Conservation (phyloP, 306 rosid species). For the Quercus robur region DNA sequence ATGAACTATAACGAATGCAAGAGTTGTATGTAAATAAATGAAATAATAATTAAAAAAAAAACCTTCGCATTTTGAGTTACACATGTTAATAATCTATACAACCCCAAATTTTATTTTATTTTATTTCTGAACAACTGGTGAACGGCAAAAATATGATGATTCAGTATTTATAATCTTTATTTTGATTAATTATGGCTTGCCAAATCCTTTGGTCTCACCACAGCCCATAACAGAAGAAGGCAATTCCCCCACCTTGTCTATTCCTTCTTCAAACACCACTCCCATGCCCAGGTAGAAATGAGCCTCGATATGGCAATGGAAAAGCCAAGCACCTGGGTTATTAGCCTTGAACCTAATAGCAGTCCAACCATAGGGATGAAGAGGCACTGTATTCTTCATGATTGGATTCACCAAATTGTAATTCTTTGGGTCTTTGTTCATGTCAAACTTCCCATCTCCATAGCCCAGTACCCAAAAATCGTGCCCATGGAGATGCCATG, state of each 20-base stretch:
- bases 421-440: conserved; percentile 34
- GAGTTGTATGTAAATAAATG: too few species aligned
- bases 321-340: conserved; percentile 88
- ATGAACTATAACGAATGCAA: too few species aligned
- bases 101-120: too few species aligned
- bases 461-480: conserved; percentile 57
- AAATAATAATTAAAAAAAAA: too few species aligned
- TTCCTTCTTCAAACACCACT: conserved; percentile 79
- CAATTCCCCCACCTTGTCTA: conserved; percentile 44
- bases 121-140: too few species aligned
- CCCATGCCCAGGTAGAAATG: conserved; percentile 94
- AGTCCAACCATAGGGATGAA: conserved; percentile 80
- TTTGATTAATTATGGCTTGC: conserved; percentile 23
- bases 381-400: conserved; percentile 75
- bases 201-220: conserved; percentile 43
- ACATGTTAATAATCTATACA: too few species aligned
- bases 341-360: conserved; percentile 71
- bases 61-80: too few species aligned
- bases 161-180: too few species aligned
- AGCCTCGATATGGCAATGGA: conserved; percentile 86
- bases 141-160: too few species aligned
- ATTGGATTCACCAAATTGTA: conserved; percentile 78
- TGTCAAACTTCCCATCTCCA: conserved; percentile 46
- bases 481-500: conserved; percentile 65
- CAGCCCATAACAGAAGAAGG: conserved; percentile 25